phyloP scores from a whole-genome alignment of 495 filamentous ascomycete species.

The Podospora comata region DNA sequence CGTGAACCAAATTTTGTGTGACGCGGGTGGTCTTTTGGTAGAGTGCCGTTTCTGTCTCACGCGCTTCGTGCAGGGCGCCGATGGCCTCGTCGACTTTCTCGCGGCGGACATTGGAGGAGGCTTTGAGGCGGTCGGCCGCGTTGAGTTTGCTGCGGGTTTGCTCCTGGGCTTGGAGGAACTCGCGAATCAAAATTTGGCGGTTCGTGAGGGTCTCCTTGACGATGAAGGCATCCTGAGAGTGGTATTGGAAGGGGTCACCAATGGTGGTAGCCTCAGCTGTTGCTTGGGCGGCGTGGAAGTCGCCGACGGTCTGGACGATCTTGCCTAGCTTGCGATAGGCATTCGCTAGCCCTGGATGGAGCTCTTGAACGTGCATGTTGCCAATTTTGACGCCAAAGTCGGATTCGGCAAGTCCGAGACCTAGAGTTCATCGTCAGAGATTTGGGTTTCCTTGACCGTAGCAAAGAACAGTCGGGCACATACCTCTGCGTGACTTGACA shows the following conservation, averaged over 20 bases:
- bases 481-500: slow-evolving; percentile 89
- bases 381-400: slow-evolving; percentile 89
- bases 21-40: slow-evolving; percentile 80
- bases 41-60: slow-evolving; percentile 71
- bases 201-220: slow-evolving; percentile 99
- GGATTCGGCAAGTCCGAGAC: slow-evolving; percentile 85
- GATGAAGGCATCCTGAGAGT: slow-evolving; percentile 93
- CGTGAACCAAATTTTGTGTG: slow-evolving; percentile 80
- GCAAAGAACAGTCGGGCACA: slow-evolving; percentile 18
- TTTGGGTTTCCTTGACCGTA: not conserved
- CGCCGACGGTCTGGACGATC: slow-evolving; percentile 85
- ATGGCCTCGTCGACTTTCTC: slow-evolving; percentile 98
- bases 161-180: slow-evolving; percentile 84
- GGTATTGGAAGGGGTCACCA: slow-evolving; percentile 89
- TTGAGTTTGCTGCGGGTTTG: slow-evolving; percentile 70
- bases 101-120: slow-evolving; percentile 72
- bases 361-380: slow-evolving; percentile 81
- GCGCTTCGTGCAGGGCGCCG: slow-evolving; percentile 79
- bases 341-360: slow-evolving; percentile 77
- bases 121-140: slow-evolving; percentile 84
- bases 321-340: slow-evolving; percentile 96
- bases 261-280: slow-evolving; percentile 95
- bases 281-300: slow-evolving; percentile 95
- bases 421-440: slow-evolving; percentile 41
- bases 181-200: slow-evolving; percentile 94